Evolutionary conservation across 2,329 filamentous ascomycete species (phyloP), one percentile per base, ranked within the genome.

Genomic region (Botrytis galanthina): DNA sequence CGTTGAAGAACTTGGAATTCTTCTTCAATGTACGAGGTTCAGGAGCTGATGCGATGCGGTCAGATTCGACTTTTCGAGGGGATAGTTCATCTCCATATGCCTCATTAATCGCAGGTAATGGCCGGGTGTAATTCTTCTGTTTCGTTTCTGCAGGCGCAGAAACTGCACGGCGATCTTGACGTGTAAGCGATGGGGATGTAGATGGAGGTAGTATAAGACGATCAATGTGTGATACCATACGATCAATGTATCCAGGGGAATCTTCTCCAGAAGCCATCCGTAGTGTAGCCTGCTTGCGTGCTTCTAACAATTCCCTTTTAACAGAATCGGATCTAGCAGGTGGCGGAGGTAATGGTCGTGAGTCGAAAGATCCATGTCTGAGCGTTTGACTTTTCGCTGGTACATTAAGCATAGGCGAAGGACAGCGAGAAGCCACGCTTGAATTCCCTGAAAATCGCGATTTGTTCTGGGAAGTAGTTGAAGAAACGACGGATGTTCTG

Each of bases 151-250:
- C 79, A n/a, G 86, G 85, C 39, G 86, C 86, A 73, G 87, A 88
- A 18, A 82, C 82, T 39, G 80, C 79, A 66, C 87, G 83, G 57
- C 81, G 84, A 80, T 80, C 80, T 70, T 57, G 74, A 6, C 39
- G 46, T 35, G 51, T 22, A 70, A 63, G 62, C 18, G 63, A 35
- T 42, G 72, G 72, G 61, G 69, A 73, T 72, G 73, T 73, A 29
- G 78, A 78, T 20, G 70, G 64, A 57, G 85, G 84, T 67, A 86
- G 81, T 75, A 90, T 88, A 39, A 90, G 81, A 29, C 85, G 84
- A 80, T 90, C 88, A 20, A 91, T 83, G 75, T 90, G 86, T 14
- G 85, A 85, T 63, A 92, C 87, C 37, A 92, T 86, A 64, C 89
- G 86, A 46, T 88, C 85, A 60, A 91, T 84, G 74, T 89, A 86